Evolutionary conservation across 2,329 filamentous ascomycete species (phyloP), one percentile per base, ranked within the genome.

Genomic region (Aspergillus spinulosporus): DNA sequence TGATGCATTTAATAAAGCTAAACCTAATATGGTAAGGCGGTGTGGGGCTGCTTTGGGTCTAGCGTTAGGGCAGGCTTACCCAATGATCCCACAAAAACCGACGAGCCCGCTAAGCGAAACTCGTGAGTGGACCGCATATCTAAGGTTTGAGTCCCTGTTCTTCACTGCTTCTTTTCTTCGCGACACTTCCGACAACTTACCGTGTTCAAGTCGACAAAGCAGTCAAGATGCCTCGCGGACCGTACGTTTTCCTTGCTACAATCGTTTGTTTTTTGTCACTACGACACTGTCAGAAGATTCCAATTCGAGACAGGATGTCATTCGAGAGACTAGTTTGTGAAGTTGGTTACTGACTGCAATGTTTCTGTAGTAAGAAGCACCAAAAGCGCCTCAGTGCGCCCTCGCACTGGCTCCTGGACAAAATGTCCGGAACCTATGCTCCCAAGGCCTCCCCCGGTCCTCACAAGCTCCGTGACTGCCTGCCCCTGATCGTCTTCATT

Each of bases 331-430:
- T 21, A 21, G 21, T 21, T 31, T 28, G 8, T 29, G 4, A 43
- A 42, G 32, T 15, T 45, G 39, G 52, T 59, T 31, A 62, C 69
- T 71, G 61, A 68, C 65, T 63, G 52, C 60, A 54, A 68, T 68
- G 68, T 63, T 64, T 63, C 14, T 67, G 74, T 76, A 92, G 89
- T 82, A 95, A 94, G 87, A 97, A 97, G 89, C 94, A 99, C 84
- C 93, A 97, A 83, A 97, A 99, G 92, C 92, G 94, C 86, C 87
- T 97, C 78, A 94, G 90, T 83, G 94, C 94, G 79, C 94, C 94
- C 78, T 95, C 90, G 80, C 94, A 97, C 89, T 99, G 94, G 94
- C 90, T 99, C 78, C 86, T 99, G 80, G 94, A 99, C 90, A 99
- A 99, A 83, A 87, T 99, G 78, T 96, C 92, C 80, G 94, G 94